These are phyloP conservation scores for Thelonectria discophora DNA, from an alignment of 2,329 filamentous ascomycete species.

Conservation along the genomic window DNA sequence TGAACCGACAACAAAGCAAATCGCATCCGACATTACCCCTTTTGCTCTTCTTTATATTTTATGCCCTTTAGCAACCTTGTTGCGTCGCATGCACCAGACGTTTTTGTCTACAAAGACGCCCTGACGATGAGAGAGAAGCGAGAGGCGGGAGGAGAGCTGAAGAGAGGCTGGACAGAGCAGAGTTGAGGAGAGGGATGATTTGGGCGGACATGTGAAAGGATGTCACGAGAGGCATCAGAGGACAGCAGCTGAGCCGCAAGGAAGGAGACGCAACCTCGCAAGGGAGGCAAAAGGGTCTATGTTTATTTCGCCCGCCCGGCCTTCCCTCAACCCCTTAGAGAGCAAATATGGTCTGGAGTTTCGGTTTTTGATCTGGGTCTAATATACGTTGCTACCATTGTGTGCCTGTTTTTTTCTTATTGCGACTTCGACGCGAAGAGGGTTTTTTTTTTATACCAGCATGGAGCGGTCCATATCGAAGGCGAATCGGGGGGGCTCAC, in stretches of 20 bases:
- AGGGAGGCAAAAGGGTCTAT: slow-evolving; percentile 39
- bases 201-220: slow-evolving; percentile 17
- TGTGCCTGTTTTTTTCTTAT: slow-evolving; percentile 28
- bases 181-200: slow-evolving; percentile 20
- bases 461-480: slow-evolving; percentile 11
- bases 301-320: slow-evolving; percentile 39
- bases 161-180: slow-evolving; percentile 6
- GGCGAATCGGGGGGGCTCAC: neutral
- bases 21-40: slow-evolving; percentile 35
- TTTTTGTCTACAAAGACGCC: no score
- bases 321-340: slow-evolving; percentile 46
- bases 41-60: slow-evolving; percentile 36
- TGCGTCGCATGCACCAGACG: slow-evolving; percentile 27
- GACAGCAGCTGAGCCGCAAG: slow-evolving; percentile 32
- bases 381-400: slow-evolving; percentile 51
- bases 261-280: slow-evolving; percentile 35
- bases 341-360: slow-evolving; percentile 60
- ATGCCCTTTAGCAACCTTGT: slow-evolving; percentile 39
- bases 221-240: slow-evolving; percentile 29
- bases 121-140: slow-evolving; percentile 25
- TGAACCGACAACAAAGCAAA: slow-evolving; percentile 24
- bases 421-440: slow-evolving; percentile 25
- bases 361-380: slow-evolving; percentile 54
- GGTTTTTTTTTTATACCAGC: slow-evolving; percentile 24
- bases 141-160: slow-evolving; percentile 8